A percentile compares a stretch with the other conserved stretches of the same genome.
These are phyloP conservation scores for Neurospora crassa DNA, from an alignment of 2,329 filamentous ascomycete genomes.

Conservation along the genomic window DNA sequence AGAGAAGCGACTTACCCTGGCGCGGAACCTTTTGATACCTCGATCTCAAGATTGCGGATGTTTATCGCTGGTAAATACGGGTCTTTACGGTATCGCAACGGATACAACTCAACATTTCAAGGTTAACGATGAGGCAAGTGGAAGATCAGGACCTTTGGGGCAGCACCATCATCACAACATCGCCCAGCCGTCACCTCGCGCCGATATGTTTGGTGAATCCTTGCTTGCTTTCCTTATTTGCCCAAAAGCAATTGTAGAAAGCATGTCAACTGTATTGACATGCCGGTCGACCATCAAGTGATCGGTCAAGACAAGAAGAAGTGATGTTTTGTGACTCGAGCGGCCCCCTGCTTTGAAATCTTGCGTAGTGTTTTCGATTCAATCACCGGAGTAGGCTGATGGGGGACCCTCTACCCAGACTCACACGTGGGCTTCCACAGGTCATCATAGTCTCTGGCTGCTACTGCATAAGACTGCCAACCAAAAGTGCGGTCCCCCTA, in stretches of 20 bases:
- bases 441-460: constrained; percentile 7
- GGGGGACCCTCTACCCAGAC: constrained; percentile 8
- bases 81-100: neutral
- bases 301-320: constrained; percentile 6
- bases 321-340: constrained; percentile 20
- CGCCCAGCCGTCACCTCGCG: neutral
- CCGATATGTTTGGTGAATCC: neutral
- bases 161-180: neutral
- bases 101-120: neutral
- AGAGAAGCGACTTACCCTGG: constrained; percentile 6
- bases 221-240: neutral
- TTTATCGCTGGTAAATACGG: constrained; percentile 1
- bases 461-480: constrained; percentile 9
- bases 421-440: constrained; percentile 11
- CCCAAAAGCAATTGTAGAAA: neutral
- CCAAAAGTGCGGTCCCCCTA: constrained; percentile 14
- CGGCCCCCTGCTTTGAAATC: constrained; percentile 25
- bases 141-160: neutral
- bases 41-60: constrained; percentile 3
- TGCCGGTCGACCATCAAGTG: neutral
- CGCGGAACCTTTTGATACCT: constrained; percentile 3
- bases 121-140: neutral
- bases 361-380: constrained; percentile 20
- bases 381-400: constrained; percentile 12
- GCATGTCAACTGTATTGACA: neutral